Conservation (phyloP, 495 filamentous ascomycete species). For the Hyaloscypha variabilis region DNA sequence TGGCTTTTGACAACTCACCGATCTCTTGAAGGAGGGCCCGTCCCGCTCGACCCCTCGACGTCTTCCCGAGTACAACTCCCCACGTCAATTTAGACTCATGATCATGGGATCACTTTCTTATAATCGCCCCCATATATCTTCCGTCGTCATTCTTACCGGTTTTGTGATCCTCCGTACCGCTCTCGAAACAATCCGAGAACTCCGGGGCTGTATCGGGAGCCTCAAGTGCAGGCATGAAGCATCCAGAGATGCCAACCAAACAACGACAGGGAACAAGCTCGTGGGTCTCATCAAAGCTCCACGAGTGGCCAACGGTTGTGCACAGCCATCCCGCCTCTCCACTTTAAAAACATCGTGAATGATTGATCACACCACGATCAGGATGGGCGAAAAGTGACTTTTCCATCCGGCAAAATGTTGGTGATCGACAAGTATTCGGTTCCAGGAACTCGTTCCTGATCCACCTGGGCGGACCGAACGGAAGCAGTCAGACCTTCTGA, state of each 20-base stretch:
- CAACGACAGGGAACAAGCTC: not conserved
- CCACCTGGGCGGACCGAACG: not conserved
- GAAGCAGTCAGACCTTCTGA: not conserved
- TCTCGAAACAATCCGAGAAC: not conserved
- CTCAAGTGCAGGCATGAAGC: not conserved
- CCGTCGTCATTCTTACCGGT: not conserved
- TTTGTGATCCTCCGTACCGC: not conserved
- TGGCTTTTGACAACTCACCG: not conserved
- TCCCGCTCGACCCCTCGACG: not conserved
- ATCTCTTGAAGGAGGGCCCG: not conserved
- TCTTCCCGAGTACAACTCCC: not conserved
- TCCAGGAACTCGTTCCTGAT: slow-evolving; percentile 3
- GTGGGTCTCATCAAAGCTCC: not conserved
- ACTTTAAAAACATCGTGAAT: slow-evolving; percentile 2
- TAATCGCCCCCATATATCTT: not conserved
- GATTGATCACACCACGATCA: not conserved
- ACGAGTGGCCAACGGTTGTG: not conserved
- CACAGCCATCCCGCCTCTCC: not conserved
- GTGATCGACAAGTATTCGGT: not conserved
- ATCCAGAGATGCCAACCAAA: not conserved
- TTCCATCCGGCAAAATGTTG: not conserved
- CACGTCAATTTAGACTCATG: not conserved
- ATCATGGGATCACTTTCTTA: not conserved
- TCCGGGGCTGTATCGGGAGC: not conserved
- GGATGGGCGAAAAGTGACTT: not conserved